Conservation (phyloP, 2,329 filamentous ascomycete genomes). For the Aspergillus versicolor region DNA sequence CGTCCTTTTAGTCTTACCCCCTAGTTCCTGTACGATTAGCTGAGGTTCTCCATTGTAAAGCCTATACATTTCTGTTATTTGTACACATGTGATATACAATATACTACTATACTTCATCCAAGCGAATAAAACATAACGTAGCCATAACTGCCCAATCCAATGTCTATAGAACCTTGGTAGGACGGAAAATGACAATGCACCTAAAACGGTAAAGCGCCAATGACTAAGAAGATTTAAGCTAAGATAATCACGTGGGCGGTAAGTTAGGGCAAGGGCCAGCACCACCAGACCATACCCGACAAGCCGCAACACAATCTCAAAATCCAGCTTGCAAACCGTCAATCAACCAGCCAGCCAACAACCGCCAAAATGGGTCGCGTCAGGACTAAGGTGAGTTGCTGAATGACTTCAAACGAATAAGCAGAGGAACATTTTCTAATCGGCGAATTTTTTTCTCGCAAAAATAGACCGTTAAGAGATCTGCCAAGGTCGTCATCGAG, state of each 20-base stretch:
- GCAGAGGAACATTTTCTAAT: neutral
- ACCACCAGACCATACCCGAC: constrained; percentile 13
- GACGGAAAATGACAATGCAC: neutral
- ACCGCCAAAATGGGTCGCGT: constrained; percentile 52
- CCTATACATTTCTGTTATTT: constrained; percentile 19
- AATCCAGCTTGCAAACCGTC: constrained; percentile 22
- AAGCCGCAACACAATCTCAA: constrained; percentile 17
- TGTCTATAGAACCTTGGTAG: too few relatives aligned
- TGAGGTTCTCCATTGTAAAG: constrained; percentile 28
- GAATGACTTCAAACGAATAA: neutral
- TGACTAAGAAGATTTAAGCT: neutral
- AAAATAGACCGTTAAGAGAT: constrained; percentile 68
- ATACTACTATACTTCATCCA: constrained; percentile 5
- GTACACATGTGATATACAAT: constrained; percentile 29
- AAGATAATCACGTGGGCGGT: constrained; percentile 7
- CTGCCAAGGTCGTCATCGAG: constrained; percentile 99
- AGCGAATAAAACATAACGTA: too few relatives aligned
- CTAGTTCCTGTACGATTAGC: constrained; percentile 36
- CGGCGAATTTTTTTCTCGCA: neutral
- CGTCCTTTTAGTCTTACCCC: neutral
- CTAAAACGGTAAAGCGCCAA: neutral
- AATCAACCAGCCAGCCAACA: constrained; percentile 27
- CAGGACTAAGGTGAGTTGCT: constrained; percentile 43
- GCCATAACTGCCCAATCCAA: too few relatives aligned
- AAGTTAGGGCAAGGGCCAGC: constrained; percentile 8